phyloP scores from a whole-genome alignment of 495 filamentous ascomycete species.

The Niebla homalea region DNA sequence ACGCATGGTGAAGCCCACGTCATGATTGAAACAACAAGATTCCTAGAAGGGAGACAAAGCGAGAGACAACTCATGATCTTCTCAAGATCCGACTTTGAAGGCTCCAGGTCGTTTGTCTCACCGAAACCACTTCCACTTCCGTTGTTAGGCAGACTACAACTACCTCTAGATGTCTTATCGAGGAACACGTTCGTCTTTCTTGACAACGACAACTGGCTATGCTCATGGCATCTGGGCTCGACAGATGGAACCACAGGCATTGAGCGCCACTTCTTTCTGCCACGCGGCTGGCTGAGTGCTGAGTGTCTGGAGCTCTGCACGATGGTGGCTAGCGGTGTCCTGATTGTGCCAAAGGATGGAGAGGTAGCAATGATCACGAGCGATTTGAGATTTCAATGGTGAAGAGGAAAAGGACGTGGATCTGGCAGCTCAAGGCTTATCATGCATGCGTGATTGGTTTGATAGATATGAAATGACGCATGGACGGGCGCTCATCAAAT shows the following conservation, averaged over 20 bases:
- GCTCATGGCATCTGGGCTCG: background rate
- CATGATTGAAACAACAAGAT: background rate
- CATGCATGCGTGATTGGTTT: too few relatives aligned
- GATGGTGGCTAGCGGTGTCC: background rate
- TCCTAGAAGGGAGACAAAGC: background rate
- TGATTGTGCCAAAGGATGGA: background rate
- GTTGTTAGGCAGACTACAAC: background rate
- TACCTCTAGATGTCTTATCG: background rate
- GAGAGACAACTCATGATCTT: too few relatives aligned
- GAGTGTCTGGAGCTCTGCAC: conserved; percentile 4
- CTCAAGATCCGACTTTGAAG: too few relatives aligned
- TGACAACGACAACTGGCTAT: conserved; percentile 5
- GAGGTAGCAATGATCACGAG: conserved; percentile 5
- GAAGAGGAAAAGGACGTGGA: background rate
- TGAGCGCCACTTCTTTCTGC: background rate
- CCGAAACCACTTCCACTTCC: background rate
- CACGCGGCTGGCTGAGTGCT: conserved; percentile 3
- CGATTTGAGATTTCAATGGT: background rate
- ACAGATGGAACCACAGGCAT: background rate
- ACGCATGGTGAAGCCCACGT: background rate
- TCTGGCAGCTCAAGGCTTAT: too few relatives aligned
- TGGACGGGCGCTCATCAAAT: too few relatives aligned
- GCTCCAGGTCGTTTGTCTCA: too few relatives aligned
- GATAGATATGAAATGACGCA: too few relatives aligned
- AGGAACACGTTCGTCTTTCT: background rate